These are phyloP conservation scores for Coelastrella sp. DNA, from an alignment of 139 green algal genomes.

Conservation along the genomic window DNA sequence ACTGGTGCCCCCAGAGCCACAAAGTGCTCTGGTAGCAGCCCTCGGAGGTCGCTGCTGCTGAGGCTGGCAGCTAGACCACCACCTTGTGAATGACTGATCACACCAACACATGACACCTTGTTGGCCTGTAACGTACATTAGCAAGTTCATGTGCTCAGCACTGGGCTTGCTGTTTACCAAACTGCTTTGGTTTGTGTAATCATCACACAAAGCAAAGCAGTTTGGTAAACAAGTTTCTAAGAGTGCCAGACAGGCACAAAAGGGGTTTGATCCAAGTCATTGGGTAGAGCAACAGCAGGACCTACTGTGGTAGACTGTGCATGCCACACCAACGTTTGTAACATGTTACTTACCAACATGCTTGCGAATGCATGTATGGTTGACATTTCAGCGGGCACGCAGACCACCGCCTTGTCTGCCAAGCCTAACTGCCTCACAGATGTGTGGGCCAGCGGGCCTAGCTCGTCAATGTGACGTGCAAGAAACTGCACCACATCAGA, in stretches of 20 bases:
- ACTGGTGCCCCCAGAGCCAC: slow-evolving; percentile 50
- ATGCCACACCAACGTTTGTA: too few relatives aligned
- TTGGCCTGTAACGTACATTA: slow-evolving; percentile 6
- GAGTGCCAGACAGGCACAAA: too few relatives aligned
- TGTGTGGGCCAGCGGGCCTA: slow-evolving; percentile 31
- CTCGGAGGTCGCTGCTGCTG: slow-evolving; percentile 56
- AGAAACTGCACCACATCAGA: slow-evolving; percentile 58
- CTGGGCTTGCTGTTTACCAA: background rate
- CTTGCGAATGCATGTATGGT: slow-evolving; percentile 49
- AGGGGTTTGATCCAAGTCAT: too few relatives aligned
- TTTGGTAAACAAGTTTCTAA: too few relatives aligned
- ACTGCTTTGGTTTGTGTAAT: too few relatives aligned
- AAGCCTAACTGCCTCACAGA: slow-evolving; percentile 46
- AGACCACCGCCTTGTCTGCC: slow-evolving; percentile 50
- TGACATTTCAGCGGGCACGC: slow-evolving; percentile 53
- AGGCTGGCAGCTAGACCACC: slow-evolving; percentile 61
- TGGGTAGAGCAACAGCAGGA: background rate
- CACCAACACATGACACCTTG: slow-evolving; percentile 57
- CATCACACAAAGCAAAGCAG: too few relatives aligned
- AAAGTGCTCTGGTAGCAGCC: slow-evolving; percentile 62
- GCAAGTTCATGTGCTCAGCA: background rate
- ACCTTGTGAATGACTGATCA: slow-evolving; percentile 53
- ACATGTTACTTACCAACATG: slow-evolving; percentile 42
- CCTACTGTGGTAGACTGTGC: background rate
- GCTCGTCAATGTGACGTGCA: slow-evolving; percentile 39